phyloP scores from a whole-genome alignment of 129 eudicot genomes.

The Erigeron canadensis region DNA sequence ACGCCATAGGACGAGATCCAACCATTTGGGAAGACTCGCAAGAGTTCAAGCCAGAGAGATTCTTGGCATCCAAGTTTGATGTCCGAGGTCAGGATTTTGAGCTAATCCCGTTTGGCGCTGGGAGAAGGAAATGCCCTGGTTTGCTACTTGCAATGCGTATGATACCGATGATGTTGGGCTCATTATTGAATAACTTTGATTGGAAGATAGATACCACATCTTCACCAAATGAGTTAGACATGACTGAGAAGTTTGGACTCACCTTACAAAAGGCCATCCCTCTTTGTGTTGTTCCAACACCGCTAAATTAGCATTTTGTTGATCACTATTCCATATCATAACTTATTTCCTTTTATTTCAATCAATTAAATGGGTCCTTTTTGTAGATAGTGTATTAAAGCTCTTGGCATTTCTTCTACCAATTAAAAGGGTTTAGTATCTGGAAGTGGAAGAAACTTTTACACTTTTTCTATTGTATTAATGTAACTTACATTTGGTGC shows the following conservation, averaged over 20 bases:
- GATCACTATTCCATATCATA: no score
- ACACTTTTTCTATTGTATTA: no score
- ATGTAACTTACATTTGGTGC: no score
- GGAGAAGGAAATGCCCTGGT: not conserved
- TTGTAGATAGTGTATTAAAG: no score
- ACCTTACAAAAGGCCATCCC: not conserved
- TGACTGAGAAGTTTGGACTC: conserved; percentile 26
- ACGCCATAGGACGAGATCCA: conserved; percentile 19
- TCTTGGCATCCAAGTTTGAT: conserved; percentile 13
- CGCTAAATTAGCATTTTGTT: not conserved
- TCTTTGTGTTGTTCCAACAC: not conserved
- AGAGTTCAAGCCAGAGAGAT: conserved; percentile 29
- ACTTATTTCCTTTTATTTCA: no score
- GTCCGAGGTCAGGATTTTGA: not conserved
- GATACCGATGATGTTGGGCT: not conserved
- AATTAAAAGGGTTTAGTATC: no score
- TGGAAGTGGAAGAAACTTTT: no score
- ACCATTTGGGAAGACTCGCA: conserved; percentile 30
- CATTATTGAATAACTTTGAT: conserved; percentile 23
- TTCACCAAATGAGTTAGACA: no score
- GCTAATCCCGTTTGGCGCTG: no score
- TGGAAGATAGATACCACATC: conserved; percentile 29
- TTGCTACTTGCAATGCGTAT: not conserved
- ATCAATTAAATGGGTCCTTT: no score
- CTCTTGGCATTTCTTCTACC: no score